A percentile compares a stretch with the other conserved stretches of the same genome.
Evolutionary conservation across 148 eudicot species (phyloP).

Genomic region (Persicaria maculosa): DNA sequence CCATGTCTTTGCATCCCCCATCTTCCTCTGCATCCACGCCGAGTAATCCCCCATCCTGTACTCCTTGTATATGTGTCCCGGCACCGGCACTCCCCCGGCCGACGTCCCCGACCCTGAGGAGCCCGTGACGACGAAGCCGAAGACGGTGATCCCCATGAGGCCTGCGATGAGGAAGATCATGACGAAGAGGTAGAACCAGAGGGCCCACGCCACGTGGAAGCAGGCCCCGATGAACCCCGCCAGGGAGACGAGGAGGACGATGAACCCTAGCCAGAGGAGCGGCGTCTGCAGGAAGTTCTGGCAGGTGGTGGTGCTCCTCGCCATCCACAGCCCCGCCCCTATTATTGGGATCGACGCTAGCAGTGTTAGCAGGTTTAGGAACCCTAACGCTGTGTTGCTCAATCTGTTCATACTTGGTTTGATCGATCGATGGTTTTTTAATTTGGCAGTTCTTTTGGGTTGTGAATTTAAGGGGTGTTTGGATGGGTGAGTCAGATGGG

Average conservation of each 20-base stretch:
- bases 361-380: conserved; percentile 78
- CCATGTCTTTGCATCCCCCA: conserved; percentile 50
- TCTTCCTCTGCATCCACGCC: conserved; percentile 56
- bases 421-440: too few relatives aligned
- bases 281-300: conserved; percentile 85
- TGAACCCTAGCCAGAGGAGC: conserved; percentile 62
- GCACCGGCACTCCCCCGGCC: conserved; percentile 53
- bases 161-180: conserved; percentile 57
- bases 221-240: conserved; percentile 93
- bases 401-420: conserved; percentile 43
- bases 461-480: too few relatives aligned
- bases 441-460: too few relatives aligned
- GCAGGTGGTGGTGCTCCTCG: conserved; percentile 59
- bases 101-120: conserved; percentile 30
- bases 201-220: conserved; percentile 75
- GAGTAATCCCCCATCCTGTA: conserved; percentile 53
- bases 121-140: conserved; percentile 74
- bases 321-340: conserved; percentile 85
- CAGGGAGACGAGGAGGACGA: conserved; percentile 59
- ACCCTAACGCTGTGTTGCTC: conserved; percentile 87
- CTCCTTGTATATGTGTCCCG: conserved; percentile 63
- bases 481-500: too few relatives aligned
- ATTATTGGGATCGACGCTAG: conserved; percentile 94
- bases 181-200: conserved; percentile 64
- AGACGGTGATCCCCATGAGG: conserved; percentile 54